Evolutionary conservation across 306 rosid genomes (phyloP).

Genomic region (Fagus sylvatica): DNA sequence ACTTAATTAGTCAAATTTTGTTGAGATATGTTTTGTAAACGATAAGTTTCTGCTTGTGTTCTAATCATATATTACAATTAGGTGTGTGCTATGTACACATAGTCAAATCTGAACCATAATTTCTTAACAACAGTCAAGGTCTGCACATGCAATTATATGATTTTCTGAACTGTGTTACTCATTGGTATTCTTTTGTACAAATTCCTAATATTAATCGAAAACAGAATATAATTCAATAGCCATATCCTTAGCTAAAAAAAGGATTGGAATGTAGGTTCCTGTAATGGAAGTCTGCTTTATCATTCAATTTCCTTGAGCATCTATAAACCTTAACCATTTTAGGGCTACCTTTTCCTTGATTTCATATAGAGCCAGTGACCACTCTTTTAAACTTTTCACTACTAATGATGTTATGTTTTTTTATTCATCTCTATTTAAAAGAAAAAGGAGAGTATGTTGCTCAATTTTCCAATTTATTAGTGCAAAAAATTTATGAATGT

Average conservation of each 20-base stretch:
- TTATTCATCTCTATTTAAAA: no score
- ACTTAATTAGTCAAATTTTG: neutral
- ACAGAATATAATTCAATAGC: neutral
- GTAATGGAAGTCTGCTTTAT: neutral
- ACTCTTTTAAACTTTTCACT: no score
- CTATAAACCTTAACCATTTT: no score
- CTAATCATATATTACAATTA: neutral
- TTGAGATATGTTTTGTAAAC: neutral
- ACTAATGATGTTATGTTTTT: no score
- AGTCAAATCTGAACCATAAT: neutral
- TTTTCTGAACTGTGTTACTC: neutral
- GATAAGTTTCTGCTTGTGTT: neutral
- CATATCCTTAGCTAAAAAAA: neutral
- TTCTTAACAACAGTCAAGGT: neutral
- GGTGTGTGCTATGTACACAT: neutral
- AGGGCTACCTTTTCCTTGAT: no score
- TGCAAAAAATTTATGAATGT: no score
- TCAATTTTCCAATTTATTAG: no score
- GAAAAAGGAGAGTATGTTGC: no score
- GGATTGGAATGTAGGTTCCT: neutral
- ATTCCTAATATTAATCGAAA: no score
- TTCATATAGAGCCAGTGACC: no score
- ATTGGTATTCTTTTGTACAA: neutral
- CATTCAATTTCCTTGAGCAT: no score
- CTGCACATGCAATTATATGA: neutral